These are phyloP conservation scores for Russula sp. DNA, from an alignment of 768 basidiomycete species.

Conservation along the genomic window DNA sequence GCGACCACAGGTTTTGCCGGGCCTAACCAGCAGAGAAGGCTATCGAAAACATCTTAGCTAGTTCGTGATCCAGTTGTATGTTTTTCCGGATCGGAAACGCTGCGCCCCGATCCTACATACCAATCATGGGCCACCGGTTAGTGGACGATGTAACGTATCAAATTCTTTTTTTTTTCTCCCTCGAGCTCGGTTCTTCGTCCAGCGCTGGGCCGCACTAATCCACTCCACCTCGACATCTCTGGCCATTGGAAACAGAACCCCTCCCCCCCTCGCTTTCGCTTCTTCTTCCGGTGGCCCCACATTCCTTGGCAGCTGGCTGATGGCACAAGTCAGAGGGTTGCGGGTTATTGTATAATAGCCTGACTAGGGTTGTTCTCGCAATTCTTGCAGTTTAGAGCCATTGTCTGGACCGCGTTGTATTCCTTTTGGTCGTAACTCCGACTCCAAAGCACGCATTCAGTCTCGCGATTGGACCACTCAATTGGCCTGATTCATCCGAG, in stretches of 20 bases:
- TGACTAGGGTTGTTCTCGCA: too few relatives aligned
- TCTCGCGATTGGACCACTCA: not conserved
- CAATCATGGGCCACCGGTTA: not conserved
- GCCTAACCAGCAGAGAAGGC: not conserved
- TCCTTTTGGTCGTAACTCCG: conserved; percentile 3
- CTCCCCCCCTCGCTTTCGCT: not conserved
- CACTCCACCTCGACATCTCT: not conserved
- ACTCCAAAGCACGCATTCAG: not conserved
- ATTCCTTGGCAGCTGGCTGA: not conserved
- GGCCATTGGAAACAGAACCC: not conserved
- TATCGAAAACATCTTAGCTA: too few relatives aligned
- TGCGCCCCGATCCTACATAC: not conserved
- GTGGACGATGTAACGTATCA: not conserved
- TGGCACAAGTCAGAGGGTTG: not conserved
- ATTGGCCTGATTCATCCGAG: not conserved
- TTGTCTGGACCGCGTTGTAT: not conserved
- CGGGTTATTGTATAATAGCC: not conserved
- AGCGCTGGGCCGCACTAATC: not conserved
- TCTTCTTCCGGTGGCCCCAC: not conserved
- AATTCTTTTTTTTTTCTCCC: too few relatives aligned
- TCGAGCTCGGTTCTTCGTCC: not conserved
- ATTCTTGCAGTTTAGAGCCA: too few relatives aligned
- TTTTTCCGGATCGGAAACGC: conserved; percentile 1
- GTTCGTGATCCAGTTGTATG: not conserved
- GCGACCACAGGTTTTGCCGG: not conserved